Evolutionary conservation across 805 yeast species (phyloP), one percentile per base, ranked within the genome.

Genomic region (Ogataea corticis): DNA sequence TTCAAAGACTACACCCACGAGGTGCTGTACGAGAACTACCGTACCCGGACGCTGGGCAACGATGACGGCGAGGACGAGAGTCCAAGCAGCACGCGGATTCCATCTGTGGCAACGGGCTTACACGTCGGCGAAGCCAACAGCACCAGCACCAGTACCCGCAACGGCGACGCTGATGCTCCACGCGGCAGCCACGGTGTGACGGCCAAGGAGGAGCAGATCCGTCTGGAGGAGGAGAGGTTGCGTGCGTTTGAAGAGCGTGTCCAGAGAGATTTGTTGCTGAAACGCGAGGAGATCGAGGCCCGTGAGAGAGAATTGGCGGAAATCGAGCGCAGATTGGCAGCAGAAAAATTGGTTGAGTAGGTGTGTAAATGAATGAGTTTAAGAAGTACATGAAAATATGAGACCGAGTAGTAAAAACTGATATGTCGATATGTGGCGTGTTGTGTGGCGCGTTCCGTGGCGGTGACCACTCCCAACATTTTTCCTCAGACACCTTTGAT

Each of bases 1-100:
- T 80, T 90, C 66, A 88, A 88, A 68, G 97, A 90, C 58, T 76
- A 79, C 59, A 90, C 97, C 7, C 95, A 87, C 63, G 96, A 89
- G 63, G 77, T 83, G 33, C 71, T 90, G 52, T 90, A 90, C 66
- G 97, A 90, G 66, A 83, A 82, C 43, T 90, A 90, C 68, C 83
- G 97, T 75, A 87, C 96, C 9, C 89, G 83, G 42, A 55, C 58
- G 11, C 46, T 55, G 18, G 58, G 48, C 19, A 56, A 52, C 19
- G 57, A 51, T 30, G 54, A 49, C 27, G 52, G 40, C n/a, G 34
- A 39, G 32, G 45, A 47, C 29, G 46, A 43, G 14, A 29, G 28
- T 14, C 40, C 40, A 12, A 33, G 18, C 30, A 45, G 36, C 32
- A 41, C 49, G 31, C 37, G 51, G 40, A 49, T 45, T 39, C 40